Conservation (phyloP, 2,329 filamentous ascomycete genomes). For the Uncinocarpus reesii region DNA sequence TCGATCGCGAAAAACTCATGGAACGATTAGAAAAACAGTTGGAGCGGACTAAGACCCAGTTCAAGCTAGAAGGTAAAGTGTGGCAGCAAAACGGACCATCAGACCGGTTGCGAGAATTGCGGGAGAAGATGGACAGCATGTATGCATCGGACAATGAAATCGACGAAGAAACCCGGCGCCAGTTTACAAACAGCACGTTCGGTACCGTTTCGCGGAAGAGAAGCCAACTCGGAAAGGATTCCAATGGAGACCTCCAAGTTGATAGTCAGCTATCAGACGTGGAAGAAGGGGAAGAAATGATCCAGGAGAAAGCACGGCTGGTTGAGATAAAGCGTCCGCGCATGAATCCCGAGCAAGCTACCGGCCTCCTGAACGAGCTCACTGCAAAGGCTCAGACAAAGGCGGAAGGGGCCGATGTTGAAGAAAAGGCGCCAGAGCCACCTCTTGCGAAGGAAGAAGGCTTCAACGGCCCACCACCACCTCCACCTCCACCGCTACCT, state of each 20-base stretch:
- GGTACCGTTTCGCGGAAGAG: slow-evolving; percentile 57
- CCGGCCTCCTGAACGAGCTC: slow-evolving; percentile 61
- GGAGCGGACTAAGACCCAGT: slow-evolving; percentile 93
- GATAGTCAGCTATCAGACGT: slow-evolving; percentile 40
- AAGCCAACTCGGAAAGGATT: slow-evolving; percentile 33
- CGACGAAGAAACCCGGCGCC: slow-evolving; percentile 45
- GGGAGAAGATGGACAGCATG: slow-evolving; percentile 82
- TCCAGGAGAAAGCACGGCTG: slow-evolving; percentile 69
- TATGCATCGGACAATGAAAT: slow-evolving; percentile 43
- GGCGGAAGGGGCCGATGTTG: slow-evolving; percentile 60
- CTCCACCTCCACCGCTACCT: slow-evolving; percentile 40
- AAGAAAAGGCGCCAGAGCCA: slow-evolving; percentile 28
- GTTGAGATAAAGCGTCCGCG: slow-evolving; percentile 64
- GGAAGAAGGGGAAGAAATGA: slow-evolving; percentile 46
- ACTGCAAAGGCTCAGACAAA: slow-evolving; percentile 63
- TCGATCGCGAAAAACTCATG: slow-evolving; percentile 88
- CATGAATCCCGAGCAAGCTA: slow-evolving; percentile 51
- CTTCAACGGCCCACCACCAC: slow-evolving; percentile 35
- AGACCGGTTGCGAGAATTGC: slow-evolving; percentile 79
- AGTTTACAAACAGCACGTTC: slow-evolving; percentile 63
- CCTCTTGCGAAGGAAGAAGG: slow-evolving; percentile 15
- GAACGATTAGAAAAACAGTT: slow-evolving; percentile 89
- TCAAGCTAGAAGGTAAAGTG: slow-evolving; percentile 85
- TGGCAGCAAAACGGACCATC: slow-evolving; percentile 84
- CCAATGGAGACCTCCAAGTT: slow-evolving; percentile 28